Evolutionary conservation across 2,329 filamentous ascomycete species (phyloP).

Genomic region (Rhynchosporium agropyri): DNA sequence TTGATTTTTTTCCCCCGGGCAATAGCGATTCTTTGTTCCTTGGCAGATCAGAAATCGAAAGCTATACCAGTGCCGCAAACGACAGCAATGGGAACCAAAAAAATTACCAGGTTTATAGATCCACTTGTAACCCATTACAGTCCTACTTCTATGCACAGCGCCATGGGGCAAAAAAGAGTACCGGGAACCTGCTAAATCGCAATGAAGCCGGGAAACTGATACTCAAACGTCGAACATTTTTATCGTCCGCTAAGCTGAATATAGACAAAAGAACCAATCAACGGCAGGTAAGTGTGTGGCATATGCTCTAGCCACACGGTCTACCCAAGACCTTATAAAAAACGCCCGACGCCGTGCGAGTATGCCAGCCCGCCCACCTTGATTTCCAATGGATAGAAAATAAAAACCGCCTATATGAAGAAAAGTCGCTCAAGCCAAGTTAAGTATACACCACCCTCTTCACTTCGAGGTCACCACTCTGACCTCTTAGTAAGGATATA

Average conservation of each 20-base stretch:
- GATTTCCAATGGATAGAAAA: background rate
- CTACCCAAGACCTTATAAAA: background rate
- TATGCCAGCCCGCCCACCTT: background rate
- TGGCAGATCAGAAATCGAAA: too few species aligned
- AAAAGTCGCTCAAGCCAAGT: conserved; percentile 9
- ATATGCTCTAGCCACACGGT: background rate
- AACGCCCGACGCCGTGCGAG: background rate
- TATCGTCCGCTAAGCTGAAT: background rate
- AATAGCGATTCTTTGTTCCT: too few species aligned
- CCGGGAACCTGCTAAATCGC: too few species aligned
- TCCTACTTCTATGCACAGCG: too few species aligned
- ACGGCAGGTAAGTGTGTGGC: background rate
- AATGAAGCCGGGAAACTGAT: background rate
- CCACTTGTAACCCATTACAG: too few species aligned
- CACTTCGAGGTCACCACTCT: background rate
- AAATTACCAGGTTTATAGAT: too few species aligned
- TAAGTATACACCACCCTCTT: conserved; percentile 1
- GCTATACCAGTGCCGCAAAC: too few species aligned
- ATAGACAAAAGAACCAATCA: conserved; percentile 12
- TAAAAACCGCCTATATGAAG: background rate
- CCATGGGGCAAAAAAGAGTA: too few species aligned
- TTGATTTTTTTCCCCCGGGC: too few species aligned
- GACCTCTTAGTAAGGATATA: background rate
- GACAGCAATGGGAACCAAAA: too few species aligned
- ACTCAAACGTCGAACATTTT: background rate